Percentiles rank a stretch among this genome's conserved stretches.
Conservation (phyloP, 2,329 filamentous ascomycete genomes). For the Penicillium fuscoglaucum region DNA sequence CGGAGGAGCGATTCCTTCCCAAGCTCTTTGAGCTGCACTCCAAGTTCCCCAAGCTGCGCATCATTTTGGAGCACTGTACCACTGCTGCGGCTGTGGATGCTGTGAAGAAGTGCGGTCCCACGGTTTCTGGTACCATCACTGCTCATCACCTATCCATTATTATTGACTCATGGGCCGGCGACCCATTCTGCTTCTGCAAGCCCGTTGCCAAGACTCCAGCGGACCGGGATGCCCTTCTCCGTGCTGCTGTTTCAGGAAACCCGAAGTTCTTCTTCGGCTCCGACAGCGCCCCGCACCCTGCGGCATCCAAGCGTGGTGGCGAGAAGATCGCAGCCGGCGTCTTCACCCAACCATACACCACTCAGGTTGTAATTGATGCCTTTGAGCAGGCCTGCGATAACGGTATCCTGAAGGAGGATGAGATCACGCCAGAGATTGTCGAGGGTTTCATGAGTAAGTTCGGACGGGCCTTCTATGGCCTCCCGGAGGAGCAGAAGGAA, state of each 20-base stretch:
- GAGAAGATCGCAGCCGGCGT: constrained; percentile 57
- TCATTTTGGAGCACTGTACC: constrained; percentile 79
- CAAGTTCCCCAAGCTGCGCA: constrained; percentile 63
- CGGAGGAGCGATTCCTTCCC: constrained; percentile 76
- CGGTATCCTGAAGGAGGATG: constrained; percentile 54
- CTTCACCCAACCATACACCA: constrained; percentile 62
- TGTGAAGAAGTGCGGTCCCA: constrained; percentile 73
- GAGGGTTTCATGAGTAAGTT: constrained; percentile 59
- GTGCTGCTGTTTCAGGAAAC: constrained; percentile 56
- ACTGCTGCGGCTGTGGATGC: constrained; percentile 77
- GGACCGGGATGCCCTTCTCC: constrained; percentile 71
- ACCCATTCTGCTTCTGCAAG: constrained; percentile 79
- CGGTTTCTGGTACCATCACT: constrained; percentile 70
- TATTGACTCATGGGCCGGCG: constrained; percentile 70
- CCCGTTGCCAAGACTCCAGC: constrained; percentile 70
- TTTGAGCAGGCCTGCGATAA: constrained; percentile 57
- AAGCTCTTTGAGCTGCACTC: constrained; percentile 72
- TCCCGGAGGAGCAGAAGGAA: constrained; percentile 48
- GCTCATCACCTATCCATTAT: constrained; percentile 83
- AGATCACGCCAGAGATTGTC: constrained; percentile 56
- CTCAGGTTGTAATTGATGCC: constrained; percentile 60
- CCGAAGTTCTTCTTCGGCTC: constrained; percentile 67
- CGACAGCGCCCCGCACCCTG: constrained; percentile 70
- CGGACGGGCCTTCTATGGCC: constrained; percentile 60
- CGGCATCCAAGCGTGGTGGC: constrained; percentile 56